Evolutionary conservation across 176 grass and related monocot genomes (phyloP), one percentile per base, ranked within the genome.

Genomic region (Oropetium thomaeum): DNA sequence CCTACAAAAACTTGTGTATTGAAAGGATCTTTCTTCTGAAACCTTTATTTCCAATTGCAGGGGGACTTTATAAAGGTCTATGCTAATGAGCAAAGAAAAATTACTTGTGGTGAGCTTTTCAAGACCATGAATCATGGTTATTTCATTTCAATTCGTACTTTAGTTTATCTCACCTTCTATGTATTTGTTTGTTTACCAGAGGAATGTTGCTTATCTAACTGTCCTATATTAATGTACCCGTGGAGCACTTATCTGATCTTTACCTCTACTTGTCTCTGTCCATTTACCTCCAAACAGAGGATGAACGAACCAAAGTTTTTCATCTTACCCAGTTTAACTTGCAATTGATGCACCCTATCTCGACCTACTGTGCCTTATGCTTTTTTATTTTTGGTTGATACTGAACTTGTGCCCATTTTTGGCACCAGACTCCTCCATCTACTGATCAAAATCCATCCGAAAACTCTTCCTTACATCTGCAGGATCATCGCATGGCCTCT

Each of bases 21-120:
- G 38, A 39, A 69, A 62, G 69, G 25, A 22, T 52, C 54, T 66
- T 67, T 70, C 17, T 78, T 39, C 71, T 47, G 38, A 78, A 69
- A 32, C 10, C 14, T 75, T 81, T 55, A 16, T 75, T 86, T 69
- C 4, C 20, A 44, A 27, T 79, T 85, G 48, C 81, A 98, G 96
- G 96, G 96, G 60, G 96, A 92, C 16, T 74, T 94, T 32, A 87
- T 94, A 30, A 94, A 65, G 76, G 62, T 90, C 42, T 94, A 39
- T 89, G 91, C 91, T 78, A 94, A 94, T 2, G 86, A 90, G 4
- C 89, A 92, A 82, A 79, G 75, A 84, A 98, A 98, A 88, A 94
- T 98, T 53, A 88, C 89, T 62, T 98, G 96, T 23, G 96, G 96
- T 98, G 26, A 88, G 89, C 85, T 62, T 68, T 59, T 53, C 30